Evolutionary conservation across 768 basidiomycete genomes (phyloP).

Genomic region (Tephrocybe rancida): DNA sequence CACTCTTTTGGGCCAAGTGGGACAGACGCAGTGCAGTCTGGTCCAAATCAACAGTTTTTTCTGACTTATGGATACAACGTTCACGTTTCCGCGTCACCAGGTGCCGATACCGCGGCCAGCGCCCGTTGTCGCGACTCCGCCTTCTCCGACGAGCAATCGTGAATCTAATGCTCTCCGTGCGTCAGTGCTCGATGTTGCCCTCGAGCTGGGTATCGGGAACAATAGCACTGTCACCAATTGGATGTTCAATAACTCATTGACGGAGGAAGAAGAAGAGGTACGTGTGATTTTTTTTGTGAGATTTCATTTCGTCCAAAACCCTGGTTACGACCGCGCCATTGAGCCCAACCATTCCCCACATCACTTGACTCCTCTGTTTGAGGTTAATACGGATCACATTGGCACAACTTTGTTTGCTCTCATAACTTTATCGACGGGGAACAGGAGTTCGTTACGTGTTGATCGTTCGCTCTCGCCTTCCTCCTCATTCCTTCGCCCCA

Average conservation of each 20-base stretch:
- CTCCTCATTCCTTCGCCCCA: background rate
- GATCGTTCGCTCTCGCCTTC: background rate
- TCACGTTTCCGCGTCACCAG: slow-evolving; percentile 31
- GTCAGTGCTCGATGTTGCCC: slow-evolving; percentile 73
- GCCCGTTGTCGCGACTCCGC: slow-evolving; percentile 14
- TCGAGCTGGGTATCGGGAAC: slow-evolving; percentile 64
- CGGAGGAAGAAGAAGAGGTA: slow-evolving; percentile 59
- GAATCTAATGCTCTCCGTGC: slow-evolving; percentile 66
- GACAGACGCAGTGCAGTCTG: slow-evolving; percentile 16
- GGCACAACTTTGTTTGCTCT: too few species aligned
- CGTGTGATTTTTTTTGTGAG: slow-evolving; percentile 14
- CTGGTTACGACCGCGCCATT: too few species aligned
- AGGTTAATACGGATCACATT: too few species aligned
- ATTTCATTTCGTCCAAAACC: too few species aligned
- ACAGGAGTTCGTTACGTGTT: background rate
- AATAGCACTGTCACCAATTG: slow-evolving; percentile 66
- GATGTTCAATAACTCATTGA: slow-evolving; percentile 68
- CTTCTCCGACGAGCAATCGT: slow-evolving; percentile 30
- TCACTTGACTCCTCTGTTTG: too few species aligned
- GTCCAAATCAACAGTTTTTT: slow-evolving; percentile 4
- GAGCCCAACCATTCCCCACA: too few species aligned
- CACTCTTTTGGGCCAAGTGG: background rate
- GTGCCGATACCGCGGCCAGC: slow-evolving; percentile 24
- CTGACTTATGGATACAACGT: slow-evolving; percentile 33
- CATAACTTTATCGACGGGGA: too few species aligned